Base-by-base conservation (phyloP, 163 green algal species). In the Trebouxiophyceae sp. region DNA sequence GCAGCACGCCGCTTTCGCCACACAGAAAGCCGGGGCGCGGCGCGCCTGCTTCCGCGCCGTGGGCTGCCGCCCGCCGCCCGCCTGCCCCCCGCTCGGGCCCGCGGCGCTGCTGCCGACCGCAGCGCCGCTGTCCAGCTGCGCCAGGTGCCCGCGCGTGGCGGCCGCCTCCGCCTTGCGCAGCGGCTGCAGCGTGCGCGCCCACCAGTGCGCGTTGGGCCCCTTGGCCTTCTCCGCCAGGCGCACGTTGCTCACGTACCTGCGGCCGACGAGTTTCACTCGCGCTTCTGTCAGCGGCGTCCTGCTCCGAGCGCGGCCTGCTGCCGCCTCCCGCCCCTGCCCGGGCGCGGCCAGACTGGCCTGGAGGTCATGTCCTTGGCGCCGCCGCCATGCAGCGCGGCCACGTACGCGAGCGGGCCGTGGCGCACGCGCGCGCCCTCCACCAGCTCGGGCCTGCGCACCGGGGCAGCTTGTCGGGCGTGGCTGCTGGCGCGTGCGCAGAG, bases 351-450 rank as follows among this genome's bases (percentile, higher is more conserved):
- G n/a, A n/a, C n/a, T 50, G 39, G 90, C 72, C 82, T 73, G 24
- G 60, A 57, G 0, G 86, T 94, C 4, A 95, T 76, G 63, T 95
- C 87, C 65, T 92, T 93, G 50, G 78, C 80, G 26, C 82, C 79
- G 27, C 74, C 73, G n/a, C 59, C 77, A 2, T 66, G 66, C 45
- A 84, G 88, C 3, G 77, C 87, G 23, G 88, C 70, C 22, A 91
- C 84, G 70, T 95, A 95, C 0, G 60, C 57, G n/a, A 92, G 66
- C 65, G 58, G 27, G 27, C 27, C 33, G 32, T 70, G 24, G 47
- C 63, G 45, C 29, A 63, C 33, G 31, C 57, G 12, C 39, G 71
- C 61, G 1, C 54, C 54, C 73, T 85, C 83, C 44, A 88, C 72
- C 2, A 77, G 58, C 0, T 65, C 47, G 7, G 69, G 39, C 6